Evolutionary conservation across 2,329 filamentous ascomycete species (phyloP).

Genomic region (Cryphonectria japonica): DNA sequence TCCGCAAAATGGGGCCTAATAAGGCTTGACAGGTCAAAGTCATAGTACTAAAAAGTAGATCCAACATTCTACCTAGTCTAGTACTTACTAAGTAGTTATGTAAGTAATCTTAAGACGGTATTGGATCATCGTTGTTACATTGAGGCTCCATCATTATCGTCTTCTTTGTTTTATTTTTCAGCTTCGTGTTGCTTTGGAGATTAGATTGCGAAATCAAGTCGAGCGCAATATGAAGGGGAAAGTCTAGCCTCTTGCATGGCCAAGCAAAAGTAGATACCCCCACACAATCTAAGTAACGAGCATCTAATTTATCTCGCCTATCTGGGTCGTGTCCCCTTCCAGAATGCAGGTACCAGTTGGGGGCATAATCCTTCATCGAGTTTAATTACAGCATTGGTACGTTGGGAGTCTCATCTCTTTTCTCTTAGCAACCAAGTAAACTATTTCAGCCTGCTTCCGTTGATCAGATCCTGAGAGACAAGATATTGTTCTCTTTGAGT

Average conservation of each 20-base stretch:
- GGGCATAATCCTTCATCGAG: background rate
- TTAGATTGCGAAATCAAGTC: too few relatives aligned
- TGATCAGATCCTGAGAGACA: background rate
- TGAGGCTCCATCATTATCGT: too few relatives aligned
- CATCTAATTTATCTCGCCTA: background rate
- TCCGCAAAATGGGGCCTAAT: background rate
- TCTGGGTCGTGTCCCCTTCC: background rate
- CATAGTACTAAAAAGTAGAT: background rate
- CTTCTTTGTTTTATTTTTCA: too few relatives aligned
- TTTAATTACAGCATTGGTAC: background rate
- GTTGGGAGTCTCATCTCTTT: background rate
- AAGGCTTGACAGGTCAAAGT: background rate
- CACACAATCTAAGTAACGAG: background rate
- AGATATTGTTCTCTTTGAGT: background rate
- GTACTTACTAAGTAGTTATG: background rate
- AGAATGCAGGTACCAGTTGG: background rate
- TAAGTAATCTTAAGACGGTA: background rate
- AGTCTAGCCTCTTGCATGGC: too few relatives aligned
- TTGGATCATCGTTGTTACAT: too few relatives aligned
- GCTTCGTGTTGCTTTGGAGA: too few relatives aligned
- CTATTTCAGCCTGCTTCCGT: background rate
- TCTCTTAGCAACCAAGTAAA: too few relatives aligned
- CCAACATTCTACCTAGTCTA: background rate
- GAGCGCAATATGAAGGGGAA: too few relatives aligned
- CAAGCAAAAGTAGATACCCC: too few relatives aligned